Base-by-base conservation (phyloP, 495 filamentous ascomycete species). In the Rhypophila decipiens region DNA sequence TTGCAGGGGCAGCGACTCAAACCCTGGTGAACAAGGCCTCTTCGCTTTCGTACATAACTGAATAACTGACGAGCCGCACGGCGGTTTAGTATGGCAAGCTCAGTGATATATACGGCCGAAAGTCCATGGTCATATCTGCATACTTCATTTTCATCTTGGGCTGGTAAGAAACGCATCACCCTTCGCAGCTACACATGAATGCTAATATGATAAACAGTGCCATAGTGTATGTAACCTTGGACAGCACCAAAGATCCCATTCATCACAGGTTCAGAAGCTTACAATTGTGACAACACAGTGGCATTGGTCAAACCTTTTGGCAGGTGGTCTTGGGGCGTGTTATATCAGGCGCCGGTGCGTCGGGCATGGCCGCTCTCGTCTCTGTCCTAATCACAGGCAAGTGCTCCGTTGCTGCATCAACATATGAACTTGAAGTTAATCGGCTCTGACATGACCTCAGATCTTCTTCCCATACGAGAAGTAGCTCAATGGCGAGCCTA, bases 401-500 rank as follows among this genome's bases (percentile, higher is more conserved):
- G 66, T 18, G 19, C 11, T 5, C n/a, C n/a, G n/a, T n/a, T n/a
- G n/a, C n/a, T n/a, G n/a, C n/a, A n/a, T n/a, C n/a, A n/a, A n/a
- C n/a, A n/a, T n/a, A n/a, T n/a, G n/a, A n/a, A n/a, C n/a, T n/a
- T n/a, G n/a, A n/a, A n/a, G n/a, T n/a, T n/a, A n/a, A n/a, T n/a
- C n/a, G n/a, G n/a, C n/a, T n/a, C n/a, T n/a, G 17, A 37, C 19
- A 31, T 9, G 0, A 4, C 21, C 1, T 1, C n/a, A 51, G 83
- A 87, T 48, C 66, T 86, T 4, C 73, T 86, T 1, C 80, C 82
- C 8, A 61, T 77, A n/a, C 69, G 78, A n/a, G 78, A 87, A n/a
- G 69, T 85, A 0, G 84, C 81, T 7, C 64, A 70, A 10, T 87
- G 80, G 80, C 70, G 81, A 38, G 75, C 79, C 8, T 85, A 83